phyloP scores from a whole-genome alignment of 495 filamentous ascomycete species.

The Penicillium cinerascens region DNA sequence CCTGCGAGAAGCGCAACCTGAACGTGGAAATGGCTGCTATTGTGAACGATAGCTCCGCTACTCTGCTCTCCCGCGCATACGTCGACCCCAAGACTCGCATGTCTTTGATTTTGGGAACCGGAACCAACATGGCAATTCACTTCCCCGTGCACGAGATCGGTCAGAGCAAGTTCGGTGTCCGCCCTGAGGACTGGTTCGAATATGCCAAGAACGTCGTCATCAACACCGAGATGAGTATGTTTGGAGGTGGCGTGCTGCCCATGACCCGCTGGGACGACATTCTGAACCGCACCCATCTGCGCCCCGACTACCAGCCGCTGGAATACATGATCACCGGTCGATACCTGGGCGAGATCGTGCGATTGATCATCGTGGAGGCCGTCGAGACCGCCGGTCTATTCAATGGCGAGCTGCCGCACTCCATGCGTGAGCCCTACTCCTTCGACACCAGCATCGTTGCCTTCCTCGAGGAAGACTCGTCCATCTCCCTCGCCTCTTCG shows the following conservation, averaged over 20 bases:
- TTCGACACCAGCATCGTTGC: constrained; percentile 70
- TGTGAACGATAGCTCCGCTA: constrained; percentile 80
- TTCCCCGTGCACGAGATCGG: constrained; percentile 64
- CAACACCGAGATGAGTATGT: constrained; percentile 90
- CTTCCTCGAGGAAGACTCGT: constrained; percentile 47
- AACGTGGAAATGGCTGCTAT: constrained; percentile 64
- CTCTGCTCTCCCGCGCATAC: constrained; percentile 76
- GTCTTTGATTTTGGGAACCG: constrained; percentile 82
- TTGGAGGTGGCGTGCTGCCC: constrained; percentile 62
- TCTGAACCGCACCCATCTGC: constrained; percentile 65
- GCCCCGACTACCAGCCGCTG: constrained; percentile 81
- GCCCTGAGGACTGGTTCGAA: constrained; percentile 43
- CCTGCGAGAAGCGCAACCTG: constrained; percentile 50
- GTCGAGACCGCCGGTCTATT: constrained; percentile 48
- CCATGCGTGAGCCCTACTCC: constrained; percentile 59
- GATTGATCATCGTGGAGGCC: constrained; percentile 73
- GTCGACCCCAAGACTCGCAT: constrained; percentile 58
- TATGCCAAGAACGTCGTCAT: constrained; percentile 64
- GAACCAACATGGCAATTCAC: constrained; percentile 77
- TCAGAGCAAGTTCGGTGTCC: constrained; percentile 53
- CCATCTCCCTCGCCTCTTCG: constrained; percentile 42
- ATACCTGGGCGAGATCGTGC: constrained; percentile 80
- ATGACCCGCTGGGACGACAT: constrained; percentile 72
- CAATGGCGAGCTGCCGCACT: constrained; percentile 52
- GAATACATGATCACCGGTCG: constrained; percentile 88